Conservation (phyloP, 129 eudicot species). For the sunflower (Helianthus annuus) region HanXRQr2.0-SUNRISE NC_035436.2:21270411-21270910, state of each 20-base stretch:
- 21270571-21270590: conserved; percentile 47
- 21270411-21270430: neutral
- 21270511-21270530: conserved; percentile 55
- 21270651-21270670: conserved; percentile 37
- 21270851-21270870: conserved; percentile 42
- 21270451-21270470: conserved; percentile 21
- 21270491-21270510: conserved; percentile 40
- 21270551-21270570: conserved; percentile 65
- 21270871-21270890: conserved; percentile 58
- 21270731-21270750: conserved; percentile 8
- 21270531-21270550: conserved; percentile 55
- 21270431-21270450: neutral
- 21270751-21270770: neutral
- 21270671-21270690: conserved; percentile 48
- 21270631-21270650: conserved; percentile 44
- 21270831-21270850: conserved; percentile 75
- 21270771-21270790: conserved; percentile 27
- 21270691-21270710: conserved; percentile 43
- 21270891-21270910: conserved; percentile 40
- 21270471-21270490: conserved; percentile 66
- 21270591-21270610: conserved; percentile 60
- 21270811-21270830: conserved; percentile 75
- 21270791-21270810: conserved; percentile 73
- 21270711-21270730: conserved; percentile 16
- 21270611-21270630: conserved; percentile 48